Evolutionary conservation across 495 filamentous ascomycete species (phyloP).

Genomic region (Penicillium alfredii): DNA sequence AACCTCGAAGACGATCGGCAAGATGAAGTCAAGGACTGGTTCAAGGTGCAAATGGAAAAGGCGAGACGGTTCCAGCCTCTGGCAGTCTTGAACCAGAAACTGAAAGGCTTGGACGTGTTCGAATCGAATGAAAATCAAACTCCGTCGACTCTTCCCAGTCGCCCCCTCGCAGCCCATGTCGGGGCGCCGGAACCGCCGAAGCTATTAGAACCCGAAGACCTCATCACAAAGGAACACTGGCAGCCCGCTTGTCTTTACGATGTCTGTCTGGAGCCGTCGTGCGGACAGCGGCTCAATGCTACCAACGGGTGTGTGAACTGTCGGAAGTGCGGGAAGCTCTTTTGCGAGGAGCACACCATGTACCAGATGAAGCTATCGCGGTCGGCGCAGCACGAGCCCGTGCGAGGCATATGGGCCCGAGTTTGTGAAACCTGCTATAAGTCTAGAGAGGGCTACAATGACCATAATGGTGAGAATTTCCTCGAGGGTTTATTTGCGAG

Average conservation of each 20-base stretch:
- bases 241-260: slow-evolving; percentile 69
- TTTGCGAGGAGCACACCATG: slow-evolving; percentile 98
- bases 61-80: slow-evolving; percentile 94
- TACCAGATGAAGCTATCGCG: slow-evolving; percentile 98
- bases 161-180: slow-evolving; percentile 28
- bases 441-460: slow-evolving; percentile 90
- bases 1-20: slow-evolving; percentile 90
- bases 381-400: slow-evolving; percentile 84
- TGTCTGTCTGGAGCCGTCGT: slow-evolving; percentile 78
- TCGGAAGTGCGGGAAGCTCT: slow-evolving; percentile 82
- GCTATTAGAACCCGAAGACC: slow-evolving; percentile 71
- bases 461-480: slow-evolving; percentile 56
- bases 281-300: slow-evolving; percentile 69
- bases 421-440: slow-evolving; percentile 99
- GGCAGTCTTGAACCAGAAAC: slow-evolving; percentile 85
- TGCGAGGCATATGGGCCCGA: slow-evolving; percentile 86
- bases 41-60: slow-evolving; percentile 91
- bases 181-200: slow-evolving; percentile 33
- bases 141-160: slow-evolving; percentile 23
- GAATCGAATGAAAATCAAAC: slow-evolving; percentile 75
- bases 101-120: slow-evolving; percentile 95
- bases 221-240: slow-evolving; percentile 86
- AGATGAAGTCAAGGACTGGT: slow-evolving; percentile 98
- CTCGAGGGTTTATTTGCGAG: background rate
- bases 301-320: slow-evolving; percentile 86